phyloP scores from a whole-genome alignment of 2,329 filamentous ascomycete species.

The Fusarium xyrophilum region DNA sequence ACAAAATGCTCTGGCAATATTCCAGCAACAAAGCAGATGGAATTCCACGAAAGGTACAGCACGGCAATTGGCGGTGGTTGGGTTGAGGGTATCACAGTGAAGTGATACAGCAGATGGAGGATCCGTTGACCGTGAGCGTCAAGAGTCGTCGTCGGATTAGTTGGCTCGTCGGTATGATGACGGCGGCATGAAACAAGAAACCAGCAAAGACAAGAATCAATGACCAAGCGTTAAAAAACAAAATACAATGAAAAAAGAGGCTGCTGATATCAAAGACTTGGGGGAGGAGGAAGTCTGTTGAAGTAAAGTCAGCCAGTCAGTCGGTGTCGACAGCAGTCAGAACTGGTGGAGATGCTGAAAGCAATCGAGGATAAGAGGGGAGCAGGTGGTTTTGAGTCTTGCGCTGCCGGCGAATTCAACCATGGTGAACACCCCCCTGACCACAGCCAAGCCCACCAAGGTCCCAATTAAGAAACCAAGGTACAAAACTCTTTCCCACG shows the following conservation, averaged over 20 bases:
- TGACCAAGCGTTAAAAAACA: constrained; percentile 1
- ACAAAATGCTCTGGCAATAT: constrained; percentile 47
- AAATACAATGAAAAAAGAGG: constrained; percentile 18
- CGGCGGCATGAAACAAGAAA: constrained; percentile 6
- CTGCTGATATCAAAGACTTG: constrained; percentile 36
- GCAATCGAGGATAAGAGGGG: constrained; percentile 31
- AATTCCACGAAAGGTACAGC: constrained; percentile 26
- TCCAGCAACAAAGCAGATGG: constrained; percentile 48
- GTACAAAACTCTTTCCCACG: constrained; percentile 17
- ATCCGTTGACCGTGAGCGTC: constrained; percentile 13
- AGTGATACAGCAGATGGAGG: constrained; percentile 23
- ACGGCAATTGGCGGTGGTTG: constrained; percentile 27
- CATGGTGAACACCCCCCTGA: not conserved
- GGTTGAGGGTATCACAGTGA: constrained; percentile 24
- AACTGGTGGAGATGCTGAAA: constrained; percentile 36
- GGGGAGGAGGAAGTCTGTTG: not conserved
- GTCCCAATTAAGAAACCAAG: constrained; percentile 26
- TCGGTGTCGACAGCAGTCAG: constrained; percentile 37
- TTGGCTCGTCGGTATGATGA: constrained; percentile 10
- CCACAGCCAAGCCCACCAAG: not conserved
- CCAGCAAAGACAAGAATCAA: constrained; percentile 1
- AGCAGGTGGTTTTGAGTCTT: constrained; percentile 41
- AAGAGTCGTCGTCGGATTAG: constrained; percentile 26
- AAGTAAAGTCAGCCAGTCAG: constrained; percentile 29
- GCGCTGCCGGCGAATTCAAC: not conserved